phyloP scores from a whole-genome alignment of 306 rosid species.

The Oxytropis ochrocephala region DNA sequence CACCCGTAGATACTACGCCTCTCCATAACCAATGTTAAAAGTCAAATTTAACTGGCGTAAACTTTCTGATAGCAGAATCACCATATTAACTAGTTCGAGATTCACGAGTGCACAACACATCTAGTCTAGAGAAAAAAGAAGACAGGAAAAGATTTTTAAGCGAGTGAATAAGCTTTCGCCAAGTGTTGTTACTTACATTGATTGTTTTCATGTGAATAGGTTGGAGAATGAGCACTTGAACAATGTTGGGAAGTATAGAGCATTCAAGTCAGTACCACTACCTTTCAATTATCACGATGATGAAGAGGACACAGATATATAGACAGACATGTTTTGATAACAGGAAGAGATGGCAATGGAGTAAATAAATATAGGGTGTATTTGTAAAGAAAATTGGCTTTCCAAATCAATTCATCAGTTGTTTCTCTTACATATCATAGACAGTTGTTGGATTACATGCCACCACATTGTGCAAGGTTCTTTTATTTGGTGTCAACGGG shows the following conservation, averaged over 20 bases:
- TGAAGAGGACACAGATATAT: not conserved
- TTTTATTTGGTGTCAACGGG: too few species aligned
- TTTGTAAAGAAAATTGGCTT: not conserved
- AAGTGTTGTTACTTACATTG: not conserved
- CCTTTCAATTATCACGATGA: conserved; percentile 51
- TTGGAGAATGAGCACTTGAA: conserved; percentile 40
- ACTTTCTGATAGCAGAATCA: too few species aligned
- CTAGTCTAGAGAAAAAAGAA: too few species aligned
- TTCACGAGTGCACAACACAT: too few species aligned
- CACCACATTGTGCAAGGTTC: too few species aligned
- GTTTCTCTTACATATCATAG: not conserved
- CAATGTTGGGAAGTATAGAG: conserved; percentile 72
- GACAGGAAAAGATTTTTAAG: too few species aligned
- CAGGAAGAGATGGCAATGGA: not conserved
- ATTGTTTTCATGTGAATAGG: conserved; percentile 1
- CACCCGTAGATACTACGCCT: too few species aligned
- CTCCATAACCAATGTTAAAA: too few species aligned
- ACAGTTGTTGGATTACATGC: too few species aligned
- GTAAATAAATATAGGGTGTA: not conserved
- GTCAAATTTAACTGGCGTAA: too few species aligned
- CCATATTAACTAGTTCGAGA: too few species aligned
- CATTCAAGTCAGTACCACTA: conserved; percentile 70
- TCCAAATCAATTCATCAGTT: not conserved
- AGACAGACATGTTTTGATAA: not conserved
- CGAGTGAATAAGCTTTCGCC: too few species aligned